Percentiles rank a stretch among this genome's conserved stretches.
These are phyloP conservation scores for Eimeria necatrix DNA, from an alignment of 169 alveolate species.

Conservation along the genomic window DNA sequence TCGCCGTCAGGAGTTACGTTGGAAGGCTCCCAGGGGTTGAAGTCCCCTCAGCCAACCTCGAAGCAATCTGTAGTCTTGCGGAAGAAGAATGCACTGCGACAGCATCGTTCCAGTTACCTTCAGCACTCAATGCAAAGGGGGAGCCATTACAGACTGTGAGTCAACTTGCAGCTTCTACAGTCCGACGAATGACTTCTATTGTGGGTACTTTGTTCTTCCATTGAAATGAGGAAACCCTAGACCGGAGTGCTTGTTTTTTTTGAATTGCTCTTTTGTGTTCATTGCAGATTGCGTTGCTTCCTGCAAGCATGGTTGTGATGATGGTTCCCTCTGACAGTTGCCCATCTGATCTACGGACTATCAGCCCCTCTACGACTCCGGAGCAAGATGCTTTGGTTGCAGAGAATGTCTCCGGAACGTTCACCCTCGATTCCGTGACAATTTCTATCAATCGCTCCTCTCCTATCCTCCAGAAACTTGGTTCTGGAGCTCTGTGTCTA, in stretches of 20 bases:
- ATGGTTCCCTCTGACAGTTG: conserved; percentile 36
- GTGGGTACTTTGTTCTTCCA: background rate
- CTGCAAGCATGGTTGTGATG: background rate
- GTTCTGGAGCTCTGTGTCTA: conserved; percentile 22
- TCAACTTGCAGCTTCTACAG: background rate
- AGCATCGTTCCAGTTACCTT: background rate
- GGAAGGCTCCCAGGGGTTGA: conserved; percentile 67
- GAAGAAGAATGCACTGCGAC: background rate
- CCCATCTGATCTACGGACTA: conserved; percentile 2
- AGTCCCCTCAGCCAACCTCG: conserved; percentile 9
- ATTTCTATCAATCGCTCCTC: background rate
- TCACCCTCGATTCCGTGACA: conserved; percentile 2
- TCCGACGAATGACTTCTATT: background rate
- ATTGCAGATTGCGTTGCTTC: background rate
- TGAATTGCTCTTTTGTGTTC: background rate
- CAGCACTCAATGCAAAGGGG: conserved; percentile 38
- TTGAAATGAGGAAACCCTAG: background rate
- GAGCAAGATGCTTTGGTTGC: background rate
- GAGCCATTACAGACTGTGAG: background rate
- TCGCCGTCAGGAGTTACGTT: conserved; percentile 14
- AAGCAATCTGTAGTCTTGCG: background rate
- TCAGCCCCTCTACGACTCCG: background rate
- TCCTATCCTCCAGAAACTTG: background rate
- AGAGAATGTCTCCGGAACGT: background rate
- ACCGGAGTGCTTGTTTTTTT: background rate